phyloP scores from a whole-genome alignment of 495 filamentous ascomycete genomes.

The Tetracladium setigerum region DNA sequence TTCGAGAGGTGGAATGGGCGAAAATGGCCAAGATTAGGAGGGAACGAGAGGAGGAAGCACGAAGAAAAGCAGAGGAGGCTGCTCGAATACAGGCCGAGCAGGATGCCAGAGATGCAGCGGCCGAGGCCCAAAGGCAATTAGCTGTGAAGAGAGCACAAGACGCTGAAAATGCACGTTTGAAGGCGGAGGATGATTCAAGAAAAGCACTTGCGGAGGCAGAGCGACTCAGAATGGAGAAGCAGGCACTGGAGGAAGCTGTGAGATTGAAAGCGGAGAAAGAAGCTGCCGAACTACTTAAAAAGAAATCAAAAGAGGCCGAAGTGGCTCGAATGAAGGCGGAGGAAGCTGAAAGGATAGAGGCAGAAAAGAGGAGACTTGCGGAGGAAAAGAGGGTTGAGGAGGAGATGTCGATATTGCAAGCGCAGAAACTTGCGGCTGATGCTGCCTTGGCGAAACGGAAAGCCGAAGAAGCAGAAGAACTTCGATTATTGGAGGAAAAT shows the following conservation, averaged over 20 bases:
- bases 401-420: background rate
- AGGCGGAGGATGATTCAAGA: too few relatives aligned
- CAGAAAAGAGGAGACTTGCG: background rate
- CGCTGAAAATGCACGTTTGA: background rate
- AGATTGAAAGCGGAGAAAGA: conserved; percentile 35
- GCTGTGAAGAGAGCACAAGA: background rate
- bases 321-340: conserved; percentile 21
- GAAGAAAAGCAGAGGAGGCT: conserved; percentile 4
- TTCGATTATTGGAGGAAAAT: conserved; percentile 5
- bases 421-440: background rate
- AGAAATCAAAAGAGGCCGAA: conserved; percentile 25
- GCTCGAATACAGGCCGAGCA: conserved; percentile 2
- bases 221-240: background rate
- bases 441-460: background rate
- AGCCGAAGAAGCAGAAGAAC: conserved; percentile 2
- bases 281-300: conserved; percentile 20
- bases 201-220: background rate
- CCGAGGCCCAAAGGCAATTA: background rate
- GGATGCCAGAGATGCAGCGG: background rate
- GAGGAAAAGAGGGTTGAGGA: background rate
- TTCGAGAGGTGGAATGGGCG: conserved; percentile 19
- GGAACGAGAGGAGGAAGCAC: conserved; percentile 8
- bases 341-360: background rate
- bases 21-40: conserved; percentile 7
- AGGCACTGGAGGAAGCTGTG: conserved; percentile 32